phyloP scores from a whole-genome alignment of 23 red algal species.

The Cyanidioschyzon merolae region DNA sequence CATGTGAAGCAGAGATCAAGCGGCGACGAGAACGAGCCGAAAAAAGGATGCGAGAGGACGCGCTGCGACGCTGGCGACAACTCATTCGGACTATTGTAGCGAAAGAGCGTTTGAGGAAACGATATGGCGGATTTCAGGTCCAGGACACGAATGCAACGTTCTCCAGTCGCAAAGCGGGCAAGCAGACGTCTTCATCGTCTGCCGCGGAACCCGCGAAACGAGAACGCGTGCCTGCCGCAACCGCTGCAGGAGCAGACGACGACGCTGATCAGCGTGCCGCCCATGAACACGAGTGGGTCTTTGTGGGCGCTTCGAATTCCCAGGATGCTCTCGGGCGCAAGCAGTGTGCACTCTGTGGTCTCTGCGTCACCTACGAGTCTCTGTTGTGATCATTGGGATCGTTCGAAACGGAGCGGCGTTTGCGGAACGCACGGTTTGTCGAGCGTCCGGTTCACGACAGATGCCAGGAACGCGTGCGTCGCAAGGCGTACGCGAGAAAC shows the following conservation, averaged over 20 bases:
- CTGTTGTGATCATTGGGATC: neutral
- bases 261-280: constrained; percentile 18
- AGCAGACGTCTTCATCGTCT: neutral
- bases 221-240: neutral
- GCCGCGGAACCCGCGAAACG: neutral
- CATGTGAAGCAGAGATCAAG: constrained; percentile 24
- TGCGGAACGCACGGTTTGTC: too few species aligned
- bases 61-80: constrained; percentile 25
- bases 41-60: constrained; percentile 29
- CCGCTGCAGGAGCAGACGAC: constrained; percentile 29
- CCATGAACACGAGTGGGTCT: constrained; percentile 14
- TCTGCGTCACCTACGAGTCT: neutral
- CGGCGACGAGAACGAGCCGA: constrained; percentile 22
- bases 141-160: constrained; percentile 1
- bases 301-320: neutral
- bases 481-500: too few species aligned
- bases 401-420: too few species aligned
- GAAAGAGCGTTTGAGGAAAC: constrained; percentile 34
- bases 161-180: constrained; percentile 11
- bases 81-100: constrained; percentile 28
- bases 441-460: too few species aligned
- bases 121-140: constrained; percentile 27
- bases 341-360: neutral
- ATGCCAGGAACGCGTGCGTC: too few species aligned
- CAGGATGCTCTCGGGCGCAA: neutral